Evolutionary conservation across 345 rosid genomes (phyloP).

Genomic region (Populus euphratica): DNA sequence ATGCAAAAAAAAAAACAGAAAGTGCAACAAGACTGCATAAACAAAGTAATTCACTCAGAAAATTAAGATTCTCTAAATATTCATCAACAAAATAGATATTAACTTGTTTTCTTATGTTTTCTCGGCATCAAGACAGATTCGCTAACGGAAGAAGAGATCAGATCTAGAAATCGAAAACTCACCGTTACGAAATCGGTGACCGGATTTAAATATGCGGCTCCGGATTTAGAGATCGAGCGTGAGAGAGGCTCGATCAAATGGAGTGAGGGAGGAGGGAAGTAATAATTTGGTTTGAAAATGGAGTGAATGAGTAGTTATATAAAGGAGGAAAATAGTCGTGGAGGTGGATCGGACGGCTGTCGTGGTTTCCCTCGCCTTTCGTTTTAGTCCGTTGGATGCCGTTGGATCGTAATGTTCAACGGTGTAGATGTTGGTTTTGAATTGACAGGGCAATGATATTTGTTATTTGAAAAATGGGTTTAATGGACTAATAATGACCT

Average conservation of each 20-base stretch:
- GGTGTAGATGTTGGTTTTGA: too few species aligned
- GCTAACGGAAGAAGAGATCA: not conserved
- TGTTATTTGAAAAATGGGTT: too few species aligned
- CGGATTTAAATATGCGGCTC: too few species aligned
- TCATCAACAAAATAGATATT: too few species aligned
- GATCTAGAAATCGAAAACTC: not conserved
- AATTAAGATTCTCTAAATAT: not conserved
- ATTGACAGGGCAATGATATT: too few species aligned
- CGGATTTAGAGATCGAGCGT: too few species aligned
- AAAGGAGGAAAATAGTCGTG: constrained; percentile 1
- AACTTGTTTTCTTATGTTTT: not conserved
- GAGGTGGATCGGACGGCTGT: constrained; percentile 33
- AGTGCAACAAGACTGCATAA: too few species aligned
- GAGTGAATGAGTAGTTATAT: not conserved
- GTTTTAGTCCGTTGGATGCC: constrained; percentile 8
- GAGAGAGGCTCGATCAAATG: too few species aligned
- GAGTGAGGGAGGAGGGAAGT: too few species aligned
- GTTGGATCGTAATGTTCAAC: constrained; percentile 7
- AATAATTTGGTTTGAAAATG: too few species aligned
- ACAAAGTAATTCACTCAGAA: too few species aligned
- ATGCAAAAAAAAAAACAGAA: not conserved
- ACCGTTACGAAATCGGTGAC: not conserved
- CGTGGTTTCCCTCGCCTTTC: constrained; percentile 27
- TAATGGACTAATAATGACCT: too few species aligned
- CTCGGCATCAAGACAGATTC: not conserved